Percentiles rank a stretch among this genome's conserved stretches.
Conservation (phyloP, 805 yeast genomes). For the Lipomyces sp. region DNA sequence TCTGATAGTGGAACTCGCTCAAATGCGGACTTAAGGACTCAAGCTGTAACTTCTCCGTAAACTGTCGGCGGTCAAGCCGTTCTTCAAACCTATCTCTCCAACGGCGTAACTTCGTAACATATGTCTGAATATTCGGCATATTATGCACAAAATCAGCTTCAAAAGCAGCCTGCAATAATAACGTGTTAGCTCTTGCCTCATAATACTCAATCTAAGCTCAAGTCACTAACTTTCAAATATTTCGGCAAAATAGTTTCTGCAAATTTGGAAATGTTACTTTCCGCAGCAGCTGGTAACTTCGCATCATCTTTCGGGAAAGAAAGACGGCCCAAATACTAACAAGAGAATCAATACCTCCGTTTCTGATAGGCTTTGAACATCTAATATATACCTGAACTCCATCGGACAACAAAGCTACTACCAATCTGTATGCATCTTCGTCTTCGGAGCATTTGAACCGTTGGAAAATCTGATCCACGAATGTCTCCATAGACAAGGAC, state of each 20-base stretch:
- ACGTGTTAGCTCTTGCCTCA: no score
- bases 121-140: constrained; percentile 84
- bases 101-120: constrained; percentile 73
- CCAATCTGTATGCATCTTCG: constrained; percentile 91
- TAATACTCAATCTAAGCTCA: no score
- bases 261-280: constrained; percentile 78
- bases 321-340: constrained; percentile 66
- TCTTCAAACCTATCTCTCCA: constrained; percentile 95
- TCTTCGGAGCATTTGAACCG: constrained; percentile 91
- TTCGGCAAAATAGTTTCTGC: constrained; percentile 91
- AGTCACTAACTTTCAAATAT: constrained; percentile 61
- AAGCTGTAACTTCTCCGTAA: constrained; percentile 68
- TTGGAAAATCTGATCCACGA: constrained; percentile 93
- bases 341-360: not conserved
- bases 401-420: constrained; percentile 88
- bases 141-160: constrained; percentile 84
- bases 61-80: constrained; percentile 70
- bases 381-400: constrained; percentile 60
- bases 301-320: constrained; percentile 87
- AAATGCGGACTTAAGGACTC: constrained; percentile 92
- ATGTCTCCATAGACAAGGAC: constrained; percentile 87
- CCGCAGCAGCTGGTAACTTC: constrained; percentile 84
- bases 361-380: not conserved
- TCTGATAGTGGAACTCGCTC: constrained; percentile 96
- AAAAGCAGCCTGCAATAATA: constrained; percentile 77